Evolutionary conservation across 1,139 yeast genomes (phyloP).

Genomic region (Yamadazyma jaroonii): DNA sequence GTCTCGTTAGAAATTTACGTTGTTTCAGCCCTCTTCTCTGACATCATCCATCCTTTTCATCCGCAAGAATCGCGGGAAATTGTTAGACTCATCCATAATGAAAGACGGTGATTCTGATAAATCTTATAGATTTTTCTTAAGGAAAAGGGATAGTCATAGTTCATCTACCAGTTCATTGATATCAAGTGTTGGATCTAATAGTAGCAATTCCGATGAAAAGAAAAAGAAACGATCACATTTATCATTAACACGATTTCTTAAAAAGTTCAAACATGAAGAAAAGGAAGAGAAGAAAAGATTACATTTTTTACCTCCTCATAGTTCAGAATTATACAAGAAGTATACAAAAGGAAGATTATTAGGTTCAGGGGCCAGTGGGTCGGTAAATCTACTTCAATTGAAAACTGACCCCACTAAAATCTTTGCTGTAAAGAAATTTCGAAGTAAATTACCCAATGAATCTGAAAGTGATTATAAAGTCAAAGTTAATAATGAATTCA

Average conservation of each 20-base stretch:
- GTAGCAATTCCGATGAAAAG: neutral
- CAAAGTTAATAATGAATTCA: conserved; percentile 66
- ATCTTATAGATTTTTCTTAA: conserved; percentile 12
- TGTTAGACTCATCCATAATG: neutral
- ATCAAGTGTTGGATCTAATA: conserved; percentile 9
- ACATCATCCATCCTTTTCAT: no score
- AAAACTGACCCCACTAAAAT: conserved; percentile 43
- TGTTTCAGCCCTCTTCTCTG: no score
- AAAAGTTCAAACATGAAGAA: conserved; percentile 31
- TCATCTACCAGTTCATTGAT: conserved; percentile 12
- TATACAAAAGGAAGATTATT: conserved; percentile 60
- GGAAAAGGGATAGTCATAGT: conserved; percentile 12
- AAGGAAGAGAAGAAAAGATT: conserved; percentile 9
- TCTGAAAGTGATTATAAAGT: conserved; percentile 53
- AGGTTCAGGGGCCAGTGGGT: conserved; percentile 80
- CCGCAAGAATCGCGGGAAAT: no score
- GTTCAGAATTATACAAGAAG: conserved; percentile 33
- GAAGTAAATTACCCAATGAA: conserved; percentile 52
- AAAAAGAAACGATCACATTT: conserved; percentile 20
- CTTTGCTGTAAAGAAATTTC: conserved; percentile 69
- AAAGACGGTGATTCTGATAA: conserved; percentile 15
- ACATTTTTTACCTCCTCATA: conserved; percentile 17
- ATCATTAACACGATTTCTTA: conserved; percentile 38
- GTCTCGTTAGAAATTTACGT: neutral
- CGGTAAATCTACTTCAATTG: conserved; percentile 58